Conservation (phyloP, 1,139 yeast genomes). For the Yamadazyma diospyri region DNA sequence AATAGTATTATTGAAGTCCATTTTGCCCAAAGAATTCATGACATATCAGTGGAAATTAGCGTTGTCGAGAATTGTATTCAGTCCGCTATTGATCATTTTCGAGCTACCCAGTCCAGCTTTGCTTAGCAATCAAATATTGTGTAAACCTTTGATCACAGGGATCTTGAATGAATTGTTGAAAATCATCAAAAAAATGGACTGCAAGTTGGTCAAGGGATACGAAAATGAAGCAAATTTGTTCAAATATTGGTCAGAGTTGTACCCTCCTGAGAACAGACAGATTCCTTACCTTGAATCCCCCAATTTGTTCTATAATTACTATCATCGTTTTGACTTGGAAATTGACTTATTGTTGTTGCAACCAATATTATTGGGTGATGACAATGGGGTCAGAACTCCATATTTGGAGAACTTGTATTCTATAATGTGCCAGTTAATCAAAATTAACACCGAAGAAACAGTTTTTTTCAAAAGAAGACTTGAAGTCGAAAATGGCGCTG, state of each 20-base stretch:
- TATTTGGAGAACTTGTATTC: constrained; percentile 86
- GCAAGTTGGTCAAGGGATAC: constrained; percentile 61
- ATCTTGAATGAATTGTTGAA: constrained; percentile 69
- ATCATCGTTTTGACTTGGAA: constrained; percentile 51
- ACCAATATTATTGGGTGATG: constrained; percentile 86
- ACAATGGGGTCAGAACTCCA: constrained; percentile 80
- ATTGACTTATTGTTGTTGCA: constrained; percentile 75
- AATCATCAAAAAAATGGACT: constrained; percentile 75
- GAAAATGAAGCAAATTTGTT: constrained; percentile 61
- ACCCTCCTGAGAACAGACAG: constrained; percentile 24
- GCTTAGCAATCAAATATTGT: constrained; percentile 64
- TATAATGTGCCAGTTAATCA: constrained; percentile 64
- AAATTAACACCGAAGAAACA: constrained; percentile 34
- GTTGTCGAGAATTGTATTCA: constrained; percentile 72
- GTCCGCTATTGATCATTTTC: constrained; percentile 68
- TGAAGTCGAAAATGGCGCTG: constrained; percentile 5
- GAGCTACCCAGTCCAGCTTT: constrained; percentile 63
- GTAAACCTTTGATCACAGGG: constrained; percentile 82
- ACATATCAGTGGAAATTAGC: constrained; percentile 85
- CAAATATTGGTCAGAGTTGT: constrained; percentile 48
- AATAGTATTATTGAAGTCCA: constrained; percentile 46
- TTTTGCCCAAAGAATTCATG: constrained; percentile 56
- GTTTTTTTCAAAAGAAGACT: constrained; percentile 32
- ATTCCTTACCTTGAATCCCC: constrained; percentile 43
- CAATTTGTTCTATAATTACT: constrained; percentile 57